Base-by-base conservation (phyloP, 1,139 yeast genomes). In the Kodamaea derodonti region DNA sequence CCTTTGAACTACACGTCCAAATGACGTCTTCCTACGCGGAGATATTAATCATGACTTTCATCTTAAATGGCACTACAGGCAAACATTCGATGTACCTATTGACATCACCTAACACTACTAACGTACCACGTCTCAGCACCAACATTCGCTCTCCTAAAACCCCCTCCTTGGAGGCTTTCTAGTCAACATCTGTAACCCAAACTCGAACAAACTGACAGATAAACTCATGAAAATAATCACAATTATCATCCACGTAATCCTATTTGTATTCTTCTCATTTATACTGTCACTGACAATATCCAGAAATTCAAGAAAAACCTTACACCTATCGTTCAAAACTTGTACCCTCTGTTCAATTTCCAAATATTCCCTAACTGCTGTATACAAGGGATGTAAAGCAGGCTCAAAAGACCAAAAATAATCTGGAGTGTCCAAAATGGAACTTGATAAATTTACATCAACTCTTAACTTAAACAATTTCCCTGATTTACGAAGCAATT, bases 401-500 rank as follows among this genome's bases (percentile, higher is more conserved):
- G 98, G 98, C 58, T 92, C 98, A 42, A 84, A 78, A 17, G 92
- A 85, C 98, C 98, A 92, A 57, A 92, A 92, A 51, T 87, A 88
- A 39, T 86, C 95, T 0, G 98, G 98, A 0, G 96, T 88, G 52
- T 92, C 98, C 37, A 92, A 68, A 16, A 92, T 90, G 40, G 88
- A 86, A 11, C 96, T 85, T 5, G 94, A 83, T 37, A 92, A 65
- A 54, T 92, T 92, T 3, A 92, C 97, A 58, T 92, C 98, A 7
- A 90, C 96, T 31, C 98, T 68, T 22, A 92, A 60, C 49, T 88
- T 90, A 65, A 90, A 90, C 34, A 92, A 62, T 52, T 84, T 81
- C 11, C 98, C 98, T 1, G 95, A 84, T 51, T 90, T 87, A 51
- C 82, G 85, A 40, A 92, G 60, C 20, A 92, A 67, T 48, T 87